These are phyloP conservation scores for Marasmius sp. DNA, from an alignment of 1,284 basidiomycete species.

Conservation along the genomic window DNA sequence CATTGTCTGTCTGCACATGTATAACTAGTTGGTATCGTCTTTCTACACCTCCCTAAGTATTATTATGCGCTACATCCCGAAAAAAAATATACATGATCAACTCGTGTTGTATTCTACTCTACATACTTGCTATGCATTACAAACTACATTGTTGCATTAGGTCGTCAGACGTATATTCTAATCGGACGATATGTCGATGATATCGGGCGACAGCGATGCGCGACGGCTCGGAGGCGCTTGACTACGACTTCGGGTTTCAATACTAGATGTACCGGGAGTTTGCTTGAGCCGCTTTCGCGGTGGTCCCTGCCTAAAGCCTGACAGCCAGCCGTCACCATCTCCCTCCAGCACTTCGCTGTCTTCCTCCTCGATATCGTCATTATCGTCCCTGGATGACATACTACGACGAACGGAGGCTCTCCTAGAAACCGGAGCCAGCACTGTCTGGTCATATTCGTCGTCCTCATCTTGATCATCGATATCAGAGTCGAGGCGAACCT, in stretches of 20 bases:
- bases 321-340: background rate
- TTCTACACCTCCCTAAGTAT: no score
- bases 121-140: background rate
- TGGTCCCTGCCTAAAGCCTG: background rate
- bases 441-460: no score
- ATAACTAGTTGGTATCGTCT: no score
- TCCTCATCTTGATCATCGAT: no score
- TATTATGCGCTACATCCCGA: no score
- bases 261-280: background rate
- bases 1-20: no score
- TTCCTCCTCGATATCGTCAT: slow-evolving; percentile 26
- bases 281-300: background rate
- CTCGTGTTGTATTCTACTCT: background rate
- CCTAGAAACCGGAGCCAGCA: no score
- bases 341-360: slow-evolving; percentile 15
- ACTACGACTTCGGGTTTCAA: background rate
- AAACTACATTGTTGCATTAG: background rate
- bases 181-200: slow-evolving; percentile 5
- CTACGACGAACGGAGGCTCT: no score
- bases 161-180: background rate
- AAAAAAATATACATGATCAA: no score
- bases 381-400: slow-evolving; percentile 8
- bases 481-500: no score
- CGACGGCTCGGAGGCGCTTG: no score
- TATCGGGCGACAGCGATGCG: background rate